Percentiles rank a stretch among this genome's conserved stretches.
Evolutionary conservation across 306 rosid genomes (phyloP).

Genomic region (Quercus rubra): DNA sequence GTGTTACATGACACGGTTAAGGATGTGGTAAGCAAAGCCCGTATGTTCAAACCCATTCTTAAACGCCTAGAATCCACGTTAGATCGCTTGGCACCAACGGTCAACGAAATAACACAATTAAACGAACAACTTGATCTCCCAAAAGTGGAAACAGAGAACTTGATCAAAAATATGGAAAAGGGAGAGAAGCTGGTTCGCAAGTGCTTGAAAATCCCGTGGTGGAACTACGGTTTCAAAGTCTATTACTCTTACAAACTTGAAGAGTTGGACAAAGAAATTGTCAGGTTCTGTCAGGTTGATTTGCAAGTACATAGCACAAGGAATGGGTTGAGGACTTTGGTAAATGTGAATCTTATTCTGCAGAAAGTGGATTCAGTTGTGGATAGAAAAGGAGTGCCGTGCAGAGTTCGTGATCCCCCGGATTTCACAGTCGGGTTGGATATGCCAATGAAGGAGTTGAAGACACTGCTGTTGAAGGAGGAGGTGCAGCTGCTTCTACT

Average conservation of each 20-base stretch:
- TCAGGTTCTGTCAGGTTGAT: neutral
- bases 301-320: neutral
- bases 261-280: neutral
- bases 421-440: constrained; percentile 36
- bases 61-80: neutral
- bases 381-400: neutral
- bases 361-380: neutral
- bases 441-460: constrained; percentile 23
- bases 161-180: neutral
- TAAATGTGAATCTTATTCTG: neutral
- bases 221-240: neutral
- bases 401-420: constrained; percentile 28
- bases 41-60: neutral
- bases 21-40: neutral
- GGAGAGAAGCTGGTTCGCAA: constrained; percentile 1
- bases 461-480: constrained; percentile 28
- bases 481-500: constrained; percentile 17
- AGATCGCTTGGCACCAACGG: neutral
- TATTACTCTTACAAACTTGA: constrained; percentile 3
- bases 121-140: neutral
- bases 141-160: neutral
- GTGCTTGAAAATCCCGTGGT: neutral
- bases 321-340: constrained; percentile 1
- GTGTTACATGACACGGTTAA: neutral
- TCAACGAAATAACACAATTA: neutral